Base-by-base conservation (phyloP, 1,284 basidiomycete genomes). In the Pterulicium gracile region DNA sequence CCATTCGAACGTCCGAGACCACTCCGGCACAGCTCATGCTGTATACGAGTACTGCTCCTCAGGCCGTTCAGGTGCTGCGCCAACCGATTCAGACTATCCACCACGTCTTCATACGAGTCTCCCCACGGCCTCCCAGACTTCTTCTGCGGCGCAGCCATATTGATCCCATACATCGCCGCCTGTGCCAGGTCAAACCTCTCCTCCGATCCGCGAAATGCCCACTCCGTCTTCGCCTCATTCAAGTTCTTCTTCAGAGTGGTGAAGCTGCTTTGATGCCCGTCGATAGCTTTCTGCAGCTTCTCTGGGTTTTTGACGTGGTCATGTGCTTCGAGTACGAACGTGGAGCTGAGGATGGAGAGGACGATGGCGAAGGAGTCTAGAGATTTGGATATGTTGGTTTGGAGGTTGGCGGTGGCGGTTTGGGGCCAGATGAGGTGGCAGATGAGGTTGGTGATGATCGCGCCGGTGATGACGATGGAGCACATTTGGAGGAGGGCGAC, bases 1-100 rank as follows among this genome's bases (percentile, higher is more conserved):
- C 50, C 50, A 41, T 60, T 57, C 48, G 69, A 74, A 20, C 72
- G 76, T 7, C 80, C 75, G 4, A 74, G 63, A 19, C 79, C 76
- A 0, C 84, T 83, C 55, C 72, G 73, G 15, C 84, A 78, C 24
- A 96, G 63, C 43, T 92, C 86, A 49, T 84, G 80, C 57, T 95
- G 91, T 22, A 96, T 61, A 23, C 79, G 73, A 2, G 86, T 90
- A 0, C 90, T 87, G 49, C 86, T 82, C 41, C 93, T 67, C 48
- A 96, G 66, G 17, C 92, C 90, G 45, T 85, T 91, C 35, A 96
- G 64, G 65, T 96, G 92, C 58, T 97, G 93, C 1, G 88, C 93
- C 2, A 97, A 73, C 14, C 89, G 70, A 50, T 87, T 92, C 56
- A 97, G 69, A 52, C 81, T 84, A 47, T 79, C 80, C 3, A 95